Conservation (phyloP, 768 basidiomycete species). For the Lyophyllum semitale region DNA sequence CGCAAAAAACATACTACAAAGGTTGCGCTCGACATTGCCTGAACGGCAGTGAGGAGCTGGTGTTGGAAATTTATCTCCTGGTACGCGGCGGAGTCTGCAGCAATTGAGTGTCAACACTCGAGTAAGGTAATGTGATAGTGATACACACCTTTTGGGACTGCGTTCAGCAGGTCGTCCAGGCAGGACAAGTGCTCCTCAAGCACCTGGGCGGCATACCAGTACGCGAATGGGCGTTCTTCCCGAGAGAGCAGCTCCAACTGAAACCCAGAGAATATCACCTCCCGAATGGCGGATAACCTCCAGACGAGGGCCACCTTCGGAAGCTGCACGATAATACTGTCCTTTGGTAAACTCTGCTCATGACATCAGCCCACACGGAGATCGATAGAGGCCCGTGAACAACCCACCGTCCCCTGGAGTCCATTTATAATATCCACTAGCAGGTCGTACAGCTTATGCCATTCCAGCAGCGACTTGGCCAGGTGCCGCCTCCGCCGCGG, state of each 20-base stretch:
- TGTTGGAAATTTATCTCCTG: constrained; percentile 52
- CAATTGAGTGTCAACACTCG: background rate
- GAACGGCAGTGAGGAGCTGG: constrained; percentile 57
- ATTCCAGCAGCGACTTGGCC: constrained; percentile 62
- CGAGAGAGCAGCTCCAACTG: constrained; percentile 72
- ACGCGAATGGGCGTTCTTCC: constrained; percentile 72
- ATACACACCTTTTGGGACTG: constrained; percentile 39
- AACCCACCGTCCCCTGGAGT: constrained; percentile 31
- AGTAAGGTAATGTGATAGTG: background rate
- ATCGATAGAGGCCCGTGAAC: background rate
- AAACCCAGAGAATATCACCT: constrained; percentile 74
- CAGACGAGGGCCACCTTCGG: constrained; percentile 54
- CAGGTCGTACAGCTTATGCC: constrained; percentile 64
- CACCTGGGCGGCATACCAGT: constrained; percentile 69
- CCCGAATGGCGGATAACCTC: constrained; percentile 61
- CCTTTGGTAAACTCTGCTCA: constrained; percentile 29
- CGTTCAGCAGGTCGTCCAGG: constrained; percentile 48
- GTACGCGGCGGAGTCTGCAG: constrained; percentile 38
- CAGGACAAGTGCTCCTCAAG: constrained; percentile 56
- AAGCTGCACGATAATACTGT: constrained; percentile 40
- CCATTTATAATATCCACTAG: constrained; percentile 34
- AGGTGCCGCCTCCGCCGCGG: constrained; percentile 66
- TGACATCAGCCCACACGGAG: constrained; percentile 2
- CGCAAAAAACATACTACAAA: constrained; percentile 49
- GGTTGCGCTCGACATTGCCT: constrained; percentile 52